Base-by-base conservation (phyloP, 805 yeast genomes). In the Yamadazyma laniorum region DNA sequence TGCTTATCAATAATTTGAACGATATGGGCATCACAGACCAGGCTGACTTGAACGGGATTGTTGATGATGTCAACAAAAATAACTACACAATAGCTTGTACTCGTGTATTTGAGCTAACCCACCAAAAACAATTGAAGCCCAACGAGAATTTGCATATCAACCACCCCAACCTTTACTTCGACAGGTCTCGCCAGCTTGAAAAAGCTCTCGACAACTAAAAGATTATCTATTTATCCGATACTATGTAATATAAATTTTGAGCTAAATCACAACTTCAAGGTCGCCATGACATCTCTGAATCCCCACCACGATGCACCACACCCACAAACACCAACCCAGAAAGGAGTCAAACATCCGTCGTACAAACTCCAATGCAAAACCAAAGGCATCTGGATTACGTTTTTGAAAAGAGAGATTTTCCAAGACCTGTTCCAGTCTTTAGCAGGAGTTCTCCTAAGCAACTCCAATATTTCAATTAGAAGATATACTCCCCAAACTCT, bases 91-190 rank as follows among this genome's bases (percentile, higher is more conserved):
- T 80, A 27, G 97, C 98, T 0, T 90, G 96, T 58, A 83, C 97
- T 0, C 75, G 85, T 53, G 96, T 87, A 3, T 86, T 87, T 61
- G 97, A 90, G 53, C 59, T 77, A 13, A 75, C 87, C 21, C 83
- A 80, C 50, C 68, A 68, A 39, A 70, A 54, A 32, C 61, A 71
- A 43, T 59, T 72, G 36, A 51, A 48, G 21, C 56, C 58, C 29
- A 59, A 61, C 18, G 83, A 79, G 41, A 80, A 77, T 43, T 70
- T 77, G 32, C 77, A 78, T 47, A 84, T 91, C 39, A 76, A 76
- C 13, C 95, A 89, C 64, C 98, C 99, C 4, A 89, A 90, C 55
- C 72, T 83, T 45, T 93, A 89, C 62, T 91, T 83, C 56, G 91
- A 85, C 47, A 72, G 95, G 50, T 79, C 86, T 18, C 67, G 82